Base-by-base conservation (phyloP, 139 green algal genomes). In the Penium margaritaceum region DNA sequence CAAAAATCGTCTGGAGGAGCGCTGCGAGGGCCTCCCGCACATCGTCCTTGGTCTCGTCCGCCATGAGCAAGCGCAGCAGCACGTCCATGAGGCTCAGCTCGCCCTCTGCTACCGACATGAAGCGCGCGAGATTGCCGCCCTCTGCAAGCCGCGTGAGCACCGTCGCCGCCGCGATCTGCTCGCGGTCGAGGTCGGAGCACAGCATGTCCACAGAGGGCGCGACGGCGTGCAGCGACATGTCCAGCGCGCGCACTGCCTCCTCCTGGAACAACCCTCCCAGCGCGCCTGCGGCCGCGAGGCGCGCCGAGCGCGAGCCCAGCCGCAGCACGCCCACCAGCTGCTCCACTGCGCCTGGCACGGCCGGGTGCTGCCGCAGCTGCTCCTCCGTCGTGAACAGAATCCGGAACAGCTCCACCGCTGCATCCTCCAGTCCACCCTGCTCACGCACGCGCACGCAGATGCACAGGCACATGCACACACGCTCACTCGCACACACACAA, bases 391-490 rank as follows among this genome's bases (percentile, higher is more conserved):
- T 33, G 46, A 76, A 76, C 24, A 76, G 33, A 24, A 41, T n/a
- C 36, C 63, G 41, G 17, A 76, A 51, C 68, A 63, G 34, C 14
- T 41, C 51, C 30, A 51, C 68, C 32, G 68, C 68, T 17, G 68
- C 68, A 24, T 68, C 68, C 68, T 76, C 68, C 30, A 76, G 70
- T 15, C 51, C 24, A 17, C 70, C 68, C 68, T 76, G 68, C 47
- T 24, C 36, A n/a, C n/a, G n/a, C n/a, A n/a, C n/a, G n/a, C n/a
- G n/a, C n/a, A n/a, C n/a, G n/a, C n/a, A n/a, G n/a, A n/a, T n/a
- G n/a, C n/a, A n/a, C n/a, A n/a, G n/a, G n/a, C n/a, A n/a, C n/a
- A n/a, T n/a, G n/a, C n/a, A n/a, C n/a, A n/a, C n/a, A n/a, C n/a
- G n/a, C n/a, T n/a, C n/a, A n/a, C n/a, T n/a, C n/a, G n/a, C n/a